These are phyloP conservation scores for Castanea crenata DNA, from an alignment of 306 rosid genomes.

Conservation along the genomic window DNA sequence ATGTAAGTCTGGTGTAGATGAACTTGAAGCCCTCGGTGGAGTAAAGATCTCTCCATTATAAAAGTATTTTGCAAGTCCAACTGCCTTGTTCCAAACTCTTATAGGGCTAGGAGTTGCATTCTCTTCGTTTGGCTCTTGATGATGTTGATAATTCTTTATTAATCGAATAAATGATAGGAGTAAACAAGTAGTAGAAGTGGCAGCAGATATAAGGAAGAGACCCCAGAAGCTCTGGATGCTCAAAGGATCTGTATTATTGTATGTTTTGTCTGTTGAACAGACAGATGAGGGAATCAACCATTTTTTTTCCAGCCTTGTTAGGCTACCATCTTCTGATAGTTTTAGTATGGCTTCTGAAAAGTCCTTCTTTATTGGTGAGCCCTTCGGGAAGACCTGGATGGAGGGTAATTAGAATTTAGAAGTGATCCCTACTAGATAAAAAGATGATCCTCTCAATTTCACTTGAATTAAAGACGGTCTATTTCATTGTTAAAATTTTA, in stretches of 20 bases:
- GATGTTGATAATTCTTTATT: slow-evolving; percentile 1
- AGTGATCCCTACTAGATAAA: too few relatives aligned
- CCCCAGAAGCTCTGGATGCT: slow-evolving; percentile 52
- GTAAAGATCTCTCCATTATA: slow-evolving; percentile 3
- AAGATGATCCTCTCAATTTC: neutral
- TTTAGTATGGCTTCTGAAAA: slow-evolving; percentile 50
- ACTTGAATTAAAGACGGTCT: too few relatives aligned
- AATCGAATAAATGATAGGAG: slow-evolving; percentile 29
- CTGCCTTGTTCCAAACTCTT: slow-evolving; percentile 20
- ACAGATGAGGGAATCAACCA: slow-evolving; percentile 29
- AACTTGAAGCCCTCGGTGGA: neutral
- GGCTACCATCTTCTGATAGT: slow-evolving; percentile 39
- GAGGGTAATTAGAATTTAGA: neutral
- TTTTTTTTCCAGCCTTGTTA: slow-evolving; percentile 31
- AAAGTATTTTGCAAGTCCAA: slow-evolving; percentile 24
- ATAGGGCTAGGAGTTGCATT: slow-evolving; percentile 1
- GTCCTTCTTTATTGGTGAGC: slow-evolving; percentile 65
- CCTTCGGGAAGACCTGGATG: slow-evolving; percentile 65
- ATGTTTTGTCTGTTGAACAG: slow-evolving; percentile 22
- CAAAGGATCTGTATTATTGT: slow-evolving; percentile 28
- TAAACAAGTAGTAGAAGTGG: slow-evolving; percentile 48
- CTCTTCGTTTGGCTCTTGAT: slow-evolving; percentile 10
- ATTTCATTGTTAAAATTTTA: too few relatives aligned
- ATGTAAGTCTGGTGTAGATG: neutral
- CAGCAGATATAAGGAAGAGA: slow-evolving; percentile 50